Evolutionary conservation across 495 filamentous ascomycete species (phyloP).

Genomic region (Oleoguttula mirabilis): DNA sequence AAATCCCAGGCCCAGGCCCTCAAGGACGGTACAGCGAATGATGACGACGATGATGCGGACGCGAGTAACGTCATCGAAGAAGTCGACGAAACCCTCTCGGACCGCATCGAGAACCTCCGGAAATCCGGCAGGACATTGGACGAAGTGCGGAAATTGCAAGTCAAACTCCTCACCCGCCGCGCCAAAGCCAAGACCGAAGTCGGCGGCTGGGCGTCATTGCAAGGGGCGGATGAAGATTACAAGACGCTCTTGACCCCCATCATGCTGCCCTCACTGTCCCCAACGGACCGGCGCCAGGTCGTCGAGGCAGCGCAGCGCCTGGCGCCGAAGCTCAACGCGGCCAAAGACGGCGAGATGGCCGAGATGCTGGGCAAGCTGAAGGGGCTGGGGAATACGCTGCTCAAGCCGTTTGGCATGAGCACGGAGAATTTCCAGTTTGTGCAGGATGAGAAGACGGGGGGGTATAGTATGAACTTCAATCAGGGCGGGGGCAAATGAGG

Average conservation of each 20-base stretch:
- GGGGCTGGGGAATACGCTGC: slow-evolving; percentile 78
- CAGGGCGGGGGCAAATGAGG: too few relatives aligned
- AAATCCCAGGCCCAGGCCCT: slow-evolving; percentile 12
- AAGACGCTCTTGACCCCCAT: slow-evolving; percentile 19
- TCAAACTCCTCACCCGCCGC: slow-evolving; percentile 76
- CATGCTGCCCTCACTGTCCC: slow-evolving; percentile 40
- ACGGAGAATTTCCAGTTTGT: slow-evolving; percentile 90
- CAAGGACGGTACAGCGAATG: slow-evolving; percentile 11
- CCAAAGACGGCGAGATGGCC: slow-evolving; percentile 72
- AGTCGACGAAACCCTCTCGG: slow-evolving; percentile 35
- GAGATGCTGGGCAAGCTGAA: slow-evolving; percentile 98
- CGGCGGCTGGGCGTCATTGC: slow-evolving; percentile 67
- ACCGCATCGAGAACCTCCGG: slow-evolving; percentile 22
- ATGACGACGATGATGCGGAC: slow-evolving; percentile 14
- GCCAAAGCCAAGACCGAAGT: slow-evolving; percentile 61
- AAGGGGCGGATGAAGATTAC: slow-evolving; percentile 59
- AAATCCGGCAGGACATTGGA: slow-evolving; percentile 32
- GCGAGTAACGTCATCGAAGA: slow-evolving; percentile 38
- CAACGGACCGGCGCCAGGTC: slow-evolving; percentile 54
- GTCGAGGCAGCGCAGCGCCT: slow-evolving; percentile 50
- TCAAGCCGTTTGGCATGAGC: slow-evolving; percentile 85
- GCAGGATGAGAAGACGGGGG: slow-evolving; percentile 78
- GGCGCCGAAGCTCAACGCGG: slow-evolving; percentile 54
- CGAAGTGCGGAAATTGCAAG: slow-evolving; percentile 64
- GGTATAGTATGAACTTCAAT: slow-evolving; percentile 83